Conservation (phyloP, 2,329 filamentous ascomycete species). For the Penicillium brevicompactum region DNA sequence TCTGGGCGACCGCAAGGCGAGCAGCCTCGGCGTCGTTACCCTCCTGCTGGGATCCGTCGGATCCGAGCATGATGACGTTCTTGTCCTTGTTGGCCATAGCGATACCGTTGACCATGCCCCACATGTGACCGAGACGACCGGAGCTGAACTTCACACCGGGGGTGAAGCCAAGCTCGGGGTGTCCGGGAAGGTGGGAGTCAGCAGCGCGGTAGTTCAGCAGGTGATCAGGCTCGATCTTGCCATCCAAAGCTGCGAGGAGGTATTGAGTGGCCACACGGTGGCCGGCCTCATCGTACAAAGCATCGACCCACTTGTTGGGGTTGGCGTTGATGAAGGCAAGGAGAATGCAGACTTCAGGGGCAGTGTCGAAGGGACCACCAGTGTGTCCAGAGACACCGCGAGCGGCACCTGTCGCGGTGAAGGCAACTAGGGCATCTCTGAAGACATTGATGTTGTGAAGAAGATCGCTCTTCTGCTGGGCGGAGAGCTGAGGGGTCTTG, state of each 20-base stretch:
- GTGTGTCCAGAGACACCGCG: constrained; percentile 43
- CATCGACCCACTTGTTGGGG: constrained; percentile 34
- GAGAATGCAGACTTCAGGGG: constrained; percentile 44
- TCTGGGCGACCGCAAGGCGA: constrained; percentile 39
- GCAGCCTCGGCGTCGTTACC: constrained; percentile 46
- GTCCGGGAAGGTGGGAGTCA: constrained; percentile 43
- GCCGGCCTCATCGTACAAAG: constrained; percentile 43
- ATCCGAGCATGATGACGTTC: constrained; percentile 40
- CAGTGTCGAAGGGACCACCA: constrained; percentile 43
- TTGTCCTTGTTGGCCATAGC: constrained; percentile 41
- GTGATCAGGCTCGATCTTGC: constrained; percentile 41
- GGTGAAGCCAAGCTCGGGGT: constrained; percentile 43
- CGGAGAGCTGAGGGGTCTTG: constrained; percentile 35
- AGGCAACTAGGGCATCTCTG: constrained; percentile 43
- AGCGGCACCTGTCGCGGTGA: constrained; percentile 42
- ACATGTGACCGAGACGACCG: constrained; percentile 44
- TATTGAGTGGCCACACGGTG: constrained; percentile 47
- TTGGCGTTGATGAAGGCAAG: constrained; percentile 40
- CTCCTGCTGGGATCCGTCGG: constrained; percentile 46
- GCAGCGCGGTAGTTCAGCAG: constrained; percentile 46
- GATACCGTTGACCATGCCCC: constrained; percentile 43
- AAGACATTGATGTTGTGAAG: constrained; percentile 42
- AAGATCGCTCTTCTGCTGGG: constrained; percentile 40
- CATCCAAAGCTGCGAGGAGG: constrained; percentile 39
- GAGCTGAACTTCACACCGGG: constrained; percentile 45